These are phyloP conservation scores for Cryomyces minteri DNA, from an alignment of 495 filamentous ascomycete species.

Conservation along the genomic window DNA sequence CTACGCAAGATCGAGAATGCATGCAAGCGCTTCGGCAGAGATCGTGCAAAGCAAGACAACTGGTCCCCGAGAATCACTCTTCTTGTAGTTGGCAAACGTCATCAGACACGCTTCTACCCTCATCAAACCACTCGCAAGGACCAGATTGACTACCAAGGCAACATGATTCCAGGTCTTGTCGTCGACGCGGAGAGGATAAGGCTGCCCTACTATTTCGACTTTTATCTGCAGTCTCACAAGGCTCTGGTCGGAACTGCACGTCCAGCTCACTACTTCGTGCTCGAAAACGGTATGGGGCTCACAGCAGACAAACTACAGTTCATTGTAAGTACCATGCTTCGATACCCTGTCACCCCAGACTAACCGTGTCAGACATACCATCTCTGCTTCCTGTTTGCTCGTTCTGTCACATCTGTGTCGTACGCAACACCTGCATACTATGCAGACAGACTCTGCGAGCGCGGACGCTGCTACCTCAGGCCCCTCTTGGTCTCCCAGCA, in stretches of 20 bases:
- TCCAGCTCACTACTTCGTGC: constrained; percentile 20
- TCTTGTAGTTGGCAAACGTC: constrained; percentile 66
- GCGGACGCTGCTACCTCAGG: constrained; percentile 16
- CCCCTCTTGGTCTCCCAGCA: background rate
- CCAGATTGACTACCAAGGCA: constrained; percentile 28
- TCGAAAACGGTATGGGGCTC: constrained; percentile 20
- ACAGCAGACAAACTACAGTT: constrained; percentile 14
- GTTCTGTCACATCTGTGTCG: constrained; percentile 19
- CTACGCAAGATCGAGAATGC: background rate
- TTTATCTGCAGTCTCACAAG: constrained; percentile 69
- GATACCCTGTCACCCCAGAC: background rate
- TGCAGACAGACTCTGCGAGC: constrained; percentile 21
- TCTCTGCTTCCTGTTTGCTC: constrained; percentile 20
- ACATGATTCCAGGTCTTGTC: constrained; percentile 58
- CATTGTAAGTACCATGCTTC: background rate
- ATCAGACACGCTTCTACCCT: constrained; percentile 79
- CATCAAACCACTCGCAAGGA: constrained; percentile 17
- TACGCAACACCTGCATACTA: constrained; percentile 23
- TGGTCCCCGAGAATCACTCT: constrained; percentile 37
- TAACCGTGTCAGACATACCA: constrained; percentile 12
- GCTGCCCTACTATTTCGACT: constrained; percentile 43
- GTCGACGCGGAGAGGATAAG: constrained; percentile 70
- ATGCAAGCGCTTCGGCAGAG: background rate
- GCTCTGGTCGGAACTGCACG: constrained; percentile 22
- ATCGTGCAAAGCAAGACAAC: background rate